Evolutionary conservation across 108 stramenopile genomes (phyloP).

Genomic region (Pseudonitzschia multiseries): DNA sequence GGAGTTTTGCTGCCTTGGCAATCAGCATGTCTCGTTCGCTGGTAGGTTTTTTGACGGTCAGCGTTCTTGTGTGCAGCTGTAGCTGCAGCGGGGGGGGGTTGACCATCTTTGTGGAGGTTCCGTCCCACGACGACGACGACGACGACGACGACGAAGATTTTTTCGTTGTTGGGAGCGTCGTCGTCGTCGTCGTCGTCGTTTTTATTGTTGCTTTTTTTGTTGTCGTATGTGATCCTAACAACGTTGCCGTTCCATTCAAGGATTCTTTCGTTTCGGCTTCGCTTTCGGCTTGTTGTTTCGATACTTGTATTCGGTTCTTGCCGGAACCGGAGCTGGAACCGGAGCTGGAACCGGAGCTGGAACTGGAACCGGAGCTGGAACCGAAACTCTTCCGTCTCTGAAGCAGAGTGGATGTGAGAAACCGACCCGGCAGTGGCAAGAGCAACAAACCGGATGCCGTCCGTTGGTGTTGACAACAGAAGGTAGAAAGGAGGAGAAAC

Average conservation of each 20-base stretch:
- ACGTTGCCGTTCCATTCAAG: too few relatives aligned
- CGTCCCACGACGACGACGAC: not conserved
- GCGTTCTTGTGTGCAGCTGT: too few relatives aligned
- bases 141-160: not conserved
- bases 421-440: not conserved
- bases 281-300: too few relatives aligned
- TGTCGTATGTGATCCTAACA: too few relatives aligned
- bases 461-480: not conserved
- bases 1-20: conserved; percentile 55
- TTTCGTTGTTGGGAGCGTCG: too few relatives aligned
- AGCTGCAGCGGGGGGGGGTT: too few relatives aligned
- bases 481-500: not conserved
- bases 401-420: not conserved
- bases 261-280: not conserved
- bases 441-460: not conserved
- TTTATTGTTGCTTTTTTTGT: too few relatives aligned
- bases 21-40: conserved; percentile 36
- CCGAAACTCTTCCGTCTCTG: not conserved
- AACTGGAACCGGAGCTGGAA: too few relatives aligned
- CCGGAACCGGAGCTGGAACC: not conserved
- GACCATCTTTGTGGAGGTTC: not conserved
- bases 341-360: too few relatives aligned
- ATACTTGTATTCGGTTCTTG: not conserved
- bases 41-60: not conserved
- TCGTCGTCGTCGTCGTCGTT: too few relatives aligned